Evolutionary conservation across 768 basidiomycete species (phyloP), one percentile per base, ranked within the genome.

Genomic region (Paxillus rubicundulus): DNA sequence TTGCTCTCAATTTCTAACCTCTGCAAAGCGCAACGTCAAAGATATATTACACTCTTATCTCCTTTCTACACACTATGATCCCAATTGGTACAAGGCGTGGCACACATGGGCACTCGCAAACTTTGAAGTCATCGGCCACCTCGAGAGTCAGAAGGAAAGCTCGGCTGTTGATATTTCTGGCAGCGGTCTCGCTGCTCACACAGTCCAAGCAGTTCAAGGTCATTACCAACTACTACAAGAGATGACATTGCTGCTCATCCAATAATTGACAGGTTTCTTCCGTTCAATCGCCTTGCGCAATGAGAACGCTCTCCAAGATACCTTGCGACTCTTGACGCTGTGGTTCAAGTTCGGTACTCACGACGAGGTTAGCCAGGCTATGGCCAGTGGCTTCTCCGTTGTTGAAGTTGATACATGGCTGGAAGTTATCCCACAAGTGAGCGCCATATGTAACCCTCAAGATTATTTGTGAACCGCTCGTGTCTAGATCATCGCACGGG

Each of bases 31-130:
- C 55, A 87, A 91, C 52, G 82, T 88, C 20, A 81, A 85, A 47
- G 86, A 89, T 40, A 92, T 98, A 50, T 73, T 99, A 7, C 82
- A 86, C 57, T 85, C 90, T 4, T 98, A 97, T 70, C 77, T 81
- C 46, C 77, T 87, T 28, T 91, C 97, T 0, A 98, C 97, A 2
- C 86, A 88, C 61, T 91, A 91, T 58, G 96, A 98, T 67, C 83
- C 88, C 4, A 77, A 80, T n/a, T 99, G 97, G 97, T 98, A 98
- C 71, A 98, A 99, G 67, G 97, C 96, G 16, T 98, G 95, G 95
- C 97, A 99, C 64, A 93, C 92, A 1, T 99, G 94, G 93, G 96
- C 97, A 2, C 75, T 98, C 48, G 88, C 94, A 3, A 98, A 98
- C 69, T 95, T 97, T 58, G 93, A 98, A 50, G 92, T 98, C 56